phyloP scores from a whole-genome alignment of 2,329 filamentous ascomycete species.

The Fusarium goolgardi region DNA sequence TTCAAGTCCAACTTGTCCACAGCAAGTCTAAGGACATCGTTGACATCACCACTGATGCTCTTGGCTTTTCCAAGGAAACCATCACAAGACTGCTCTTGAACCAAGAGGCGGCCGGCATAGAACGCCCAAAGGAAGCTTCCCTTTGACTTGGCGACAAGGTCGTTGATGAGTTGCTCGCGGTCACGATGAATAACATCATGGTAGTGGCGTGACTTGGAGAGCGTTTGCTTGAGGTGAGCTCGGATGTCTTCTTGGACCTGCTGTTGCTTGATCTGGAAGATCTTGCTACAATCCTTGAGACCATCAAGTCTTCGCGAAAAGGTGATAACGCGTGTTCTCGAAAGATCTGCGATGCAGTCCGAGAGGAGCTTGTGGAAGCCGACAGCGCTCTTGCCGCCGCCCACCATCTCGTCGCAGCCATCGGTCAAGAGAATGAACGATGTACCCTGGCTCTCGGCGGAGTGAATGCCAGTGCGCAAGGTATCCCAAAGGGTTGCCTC shows the following conservation, averaged over 20 bases:
- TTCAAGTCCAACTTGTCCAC: slow-evolving; percentile 28
- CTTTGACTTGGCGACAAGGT: slow-evolving; percentile 50
- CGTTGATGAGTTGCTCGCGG: slow-evolving; percentile 47
- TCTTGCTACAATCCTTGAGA: slow-evolving; percentile 46
- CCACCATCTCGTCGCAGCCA: slow-evolving; percentile 52
- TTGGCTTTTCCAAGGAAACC: slow-evolving; percentile 13
- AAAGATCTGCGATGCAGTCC: slow-evolving; percentile 45
- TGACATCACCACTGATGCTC: slow-evolving; percentile 24
- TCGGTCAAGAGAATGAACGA: slow-evolving; percentile 53
- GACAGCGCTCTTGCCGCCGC: slow-evolving; percentile 40
- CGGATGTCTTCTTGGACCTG: slow-evolving; percentile 52
- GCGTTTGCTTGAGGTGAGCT: slow-evolving; percentile 36
- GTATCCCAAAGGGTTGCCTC: slow-evolving; percentile 51
- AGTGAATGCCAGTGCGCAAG: slow-evolving; percentile 50
- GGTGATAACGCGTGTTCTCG: slow-evolving; percentile 49
- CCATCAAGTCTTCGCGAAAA: slow-evolving; percentile 52
- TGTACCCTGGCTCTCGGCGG: slow-evolving; percentile 45
- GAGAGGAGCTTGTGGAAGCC: slow-evolving; percentile 51
- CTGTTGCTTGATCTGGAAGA: slow-evolving; percentile 50
- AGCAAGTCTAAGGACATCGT: slow-evolving; percentile 24
- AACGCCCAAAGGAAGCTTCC: slow-evolving; percentile 55
- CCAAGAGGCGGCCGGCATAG: slow-evolving; percentile 48
- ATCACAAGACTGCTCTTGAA: slow-evolving; percentile 41
- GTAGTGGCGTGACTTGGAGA: slow-evolving; percentile 33
- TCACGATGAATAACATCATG: slow-evolving; percentile 42